Base-by-base conservation (phyloP, 2,329 filamentous ascomycete species). In the Claviceps spartinae region DNA sequence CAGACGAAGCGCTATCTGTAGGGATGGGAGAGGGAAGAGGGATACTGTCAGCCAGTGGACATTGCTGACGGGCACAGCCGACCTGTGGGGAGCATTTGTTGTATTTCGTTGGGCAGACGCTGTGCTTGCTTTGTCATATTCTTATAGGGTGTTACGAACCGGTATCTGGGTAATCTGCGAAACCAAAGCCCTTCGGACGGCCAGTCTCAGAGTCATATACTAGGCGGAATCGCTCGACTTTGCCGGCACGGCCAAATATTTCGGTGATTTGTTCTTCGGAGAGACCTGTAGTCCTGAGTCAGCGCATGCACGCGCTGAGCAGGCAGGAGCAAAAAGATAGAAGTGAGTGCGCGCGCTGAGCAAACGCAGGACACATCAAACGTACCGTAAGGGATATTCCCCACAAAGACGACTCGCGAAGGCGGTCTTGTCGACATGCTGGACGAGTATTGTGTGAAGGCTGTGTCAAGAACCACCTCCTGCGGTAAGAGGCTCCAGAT, bases 141-240 rank as follows among this genome's bases (percentile, higher is more conserved):
- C 16, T 46, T n/a, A 13, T 46, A 20, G 20, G 34, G 16, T 22
- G 34, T 48, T 9, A 54, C 67, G 38, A 77, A 79, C 95, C 91
- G 54, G 87, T 83, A 64, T 97, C 93, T 52, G 88, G 86, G 64
- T 95, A 98, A 66, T 97, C 91, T 62, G 90, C 87, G 62, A 97
- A 98, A 38, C 93, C 93, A 66, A 95, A 98, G 18, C 93, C 93
- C 68, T 96, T 97, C 1, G 93, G 90, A 52, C 88, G 83, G 43
- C 91, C 90, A 2, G 90, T 96, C 63, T 97, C 91, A 50, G 89
- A 86, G 71, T 97, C 94, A 69, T 95, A 94, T 57, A 97, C 91
- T 48, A 97, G 78, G 50, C 91, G 82, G 67, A 97, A 97, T 65
- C 86, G 91, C 54, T 94, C 76, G 1, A 97, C 91, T 58, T 90